phyloP scores from a whole-genome alignment of 176 grass and related monocot species.

The Cenchrus americanus region DNA sequence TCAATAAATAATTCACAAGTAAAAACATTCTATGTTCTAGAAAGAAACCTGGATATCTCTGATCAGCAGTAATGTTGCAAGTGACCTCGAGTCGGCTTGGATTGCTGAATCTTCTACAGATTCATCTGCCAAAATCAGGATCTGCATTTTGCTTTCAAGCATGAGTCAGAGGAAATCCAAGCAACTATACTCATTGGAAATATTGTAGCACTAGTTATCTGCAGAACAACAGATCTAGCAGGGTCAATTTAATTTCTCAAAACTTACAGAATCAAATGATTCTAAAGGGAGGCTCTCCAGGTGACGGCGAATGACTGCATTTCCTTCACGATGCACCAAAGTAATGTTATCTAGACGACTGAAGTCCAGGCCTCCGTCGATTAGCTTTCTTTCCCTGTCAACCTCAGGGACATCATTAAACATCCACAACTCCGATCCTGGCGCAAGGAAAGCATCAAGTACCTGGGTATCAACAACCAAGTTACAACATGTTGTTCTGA shows the following conservation, averaged over 20 bases:
- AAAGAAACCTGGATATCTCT: constrained; percentile 79
- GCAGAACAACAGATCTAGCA: background rate
- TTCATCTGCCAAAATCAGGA: constrained; percentile 78
- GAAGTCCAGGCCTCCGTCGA: constrained; percentile 68
- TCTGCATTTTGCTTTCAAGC: constrained; percentile 45
- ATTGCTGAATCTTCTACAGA: constrained; percentile 81
- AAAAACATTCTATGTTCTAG: constrained; percentile 15
- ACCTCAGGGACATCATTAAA: constrained; percentile 77
- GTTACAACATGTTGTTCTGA: constrained; percentile 31
- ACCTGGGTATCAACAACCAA: constrained; percentile 58
- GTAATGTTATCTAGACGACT: constrained; percentile 69
- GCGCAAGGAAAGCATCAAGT: constrained; percentile 80
- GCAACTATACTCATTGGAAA: background rate
- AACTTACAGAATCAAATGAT: constrained; percentile 76
- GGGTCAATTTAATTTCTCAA: background rate
- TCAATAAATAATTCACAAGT: background rate
- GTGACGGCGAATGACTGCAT: constrained; percentile 69
- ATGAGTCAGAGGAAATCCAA: constrained; percentile 23
- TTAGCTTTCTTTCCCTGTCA: constrained; percentile 62
- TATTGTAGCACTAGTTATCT: background rate
- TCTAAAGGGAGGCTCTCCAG: constrained; percentile 71
- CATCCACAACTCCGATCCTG: constrained; percentile 73
- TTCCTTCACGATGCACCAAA: constrained; percentile 67
- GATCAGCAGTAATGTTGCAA: constrained; percentile 72
- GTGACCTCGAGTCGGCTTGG: constrained; percentile 78